These are phyloP conservation scores for Polymyxa betae DNA, from an alignment of 208 protist genomes.

Conservation along the genomic window DNA sequence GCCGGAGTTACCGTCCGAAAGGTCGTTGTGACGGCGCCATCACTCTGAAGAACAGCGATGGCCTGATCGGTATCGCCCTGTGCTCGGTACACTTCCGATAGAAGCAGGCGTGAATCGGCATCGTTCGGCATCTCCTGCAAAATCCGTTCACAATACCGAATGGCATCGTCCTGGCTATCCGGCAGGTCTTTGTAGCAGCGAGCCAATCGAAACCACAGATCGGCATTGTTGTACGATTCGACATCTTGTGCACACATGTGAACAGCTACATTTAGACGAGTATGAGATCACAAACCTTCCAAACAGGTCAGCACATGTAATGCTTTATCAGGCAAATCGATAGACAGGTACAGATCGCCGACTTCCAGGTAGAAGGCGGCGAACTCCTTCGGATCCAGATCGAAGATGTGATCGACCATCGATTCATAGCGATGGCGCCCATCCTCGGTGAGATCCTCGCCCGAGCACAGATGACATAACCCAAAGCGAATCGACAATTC, in stretches of 20 bases:
- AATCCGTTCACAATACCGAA: background rate
- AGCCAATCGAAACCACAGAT: slow-evolving; percentile 43
- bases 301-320: background rate
- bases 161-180: background rate
- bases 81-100: background rate
- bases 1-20: too few species aligned
- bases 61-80: slow-evolving; percentile 1
- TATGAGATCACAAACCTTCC: background rate
- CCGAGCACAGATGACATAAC: background rate
- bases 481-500: background rate
- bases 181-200: slow-evolving; percentile 49
- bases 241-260: slow-evolving; percentile 1
- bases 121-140: background rate
- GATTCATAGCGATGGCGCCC: background rate
- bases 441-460: background rate
- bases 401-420: background rate
- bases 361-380: slow-evolving; percentile 35
- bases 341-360: background rate
- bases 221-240: background rate
- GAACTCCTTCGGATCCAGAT: background rate
- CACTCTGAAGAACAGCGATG: background rate
- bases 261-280: background rate
- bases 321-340: slow-evolving; percentile 30
- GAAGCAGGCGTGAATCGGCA: slow-evolving; percentile 7
- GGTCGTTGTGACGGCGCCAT: too few species aligned